phyloP scores from a whole-genome alignment of 1,139 yeast species.

The Taiozyma onychis region DNA sequence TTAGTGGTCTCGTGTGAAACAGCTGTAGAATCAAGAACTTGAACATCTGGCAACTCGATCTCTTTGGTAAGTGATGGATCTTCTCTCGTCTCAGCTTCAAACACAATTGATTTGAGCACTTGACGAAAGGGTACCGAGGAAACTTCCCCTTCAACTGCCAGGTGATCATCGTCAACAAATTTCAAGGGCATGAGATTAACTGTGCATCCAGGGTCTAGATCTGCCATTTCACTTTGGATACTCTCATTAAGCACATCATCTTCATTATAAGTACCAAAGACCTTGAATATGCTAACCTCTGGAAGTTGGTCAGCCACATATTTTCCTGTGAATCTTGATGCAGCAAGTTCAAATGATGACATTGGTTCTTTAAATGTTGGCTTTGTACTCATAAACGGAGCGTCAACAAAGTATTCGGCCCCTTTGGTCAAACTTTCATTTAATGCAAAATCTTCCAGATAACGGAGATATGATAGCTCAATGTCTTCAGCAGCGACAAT shows the following conservation, averaged over 20 bases:
- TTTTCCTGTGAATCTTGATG: not conserved
- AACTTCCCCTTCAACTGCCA: not conserved
- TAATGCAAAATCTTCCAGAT: conserved; percentile 3
- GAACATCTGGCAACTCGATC: not conserved
- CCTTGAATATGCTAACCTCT: not conserved
- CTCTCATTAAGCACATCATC: not conserved
- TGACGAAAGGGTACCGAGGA: not conserved
- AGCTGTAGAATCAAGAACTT: not conserved
- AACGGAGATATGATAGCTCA: not conserved
- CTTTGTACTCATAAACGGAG: conserved; percentile 14
- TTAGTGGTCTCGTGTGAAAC: not conserved
- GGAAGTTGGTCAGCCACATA: not conserved
- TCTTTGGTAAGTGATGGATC: not conserved
- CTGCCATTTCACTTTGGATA: not conserved
- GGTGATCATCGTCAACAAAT: not conserved
- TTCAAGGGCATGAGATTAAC: not conserved
- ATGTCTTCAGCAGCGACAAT: not conserved
- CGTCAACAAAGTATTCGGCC: conserved; percentile 10
- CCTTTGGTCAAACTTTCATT: conserved; percentile 17
- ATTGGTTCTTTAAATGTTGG: conserved; percentile 13
- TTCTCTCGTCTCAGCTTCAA: not conserved
- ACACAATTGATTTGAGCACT: not conserved
- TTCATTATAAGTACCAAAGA: not conserved
- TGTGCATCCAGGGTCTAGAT: not conserved
- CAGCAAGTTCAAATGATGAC: conserved; percentile 8